A percentile compares a stretch with the other conserved stretches of the same genome.
Conservation (phyloP, 179 eudicot genomes). For the Patellifolia procumbens region DNA sequence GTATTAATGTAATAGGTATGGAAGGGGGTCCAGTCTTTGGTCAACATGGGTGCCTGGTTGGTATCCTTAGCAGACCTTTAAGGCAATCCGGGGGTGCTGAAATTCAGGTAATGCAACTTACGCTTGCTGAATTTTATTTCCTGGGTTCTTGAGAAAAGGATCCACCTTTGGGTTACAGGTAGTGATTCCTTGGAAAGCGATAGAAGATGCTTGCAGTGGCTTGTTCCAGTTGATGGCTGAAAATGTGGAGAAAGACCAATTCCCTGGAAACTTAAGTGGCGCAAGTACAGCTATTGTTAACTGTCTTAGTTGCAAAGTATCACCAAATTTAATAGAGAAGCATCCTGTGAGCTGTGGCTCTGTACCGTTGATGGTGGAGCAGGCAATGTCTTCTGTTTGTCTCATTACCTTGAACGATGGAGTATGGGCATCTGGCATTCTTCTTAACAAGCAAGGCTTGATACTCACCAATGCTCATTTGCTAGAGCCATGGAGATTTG, state of each 20-base stretch:
- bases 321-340: slow-evolving; percentile 26
- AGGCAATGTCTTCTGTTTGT: slow-evolving; percentile 72
- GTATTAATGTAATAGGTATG: slow-evolving; percentile 60
- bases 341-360: slow-evolving; percentile 20
- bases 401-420: slow-evolving; percentile 74
- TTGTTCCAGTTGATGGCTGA: slow-evolving; percentile 44
- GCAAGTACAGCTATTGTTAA: slow-evolving; percentile 28
- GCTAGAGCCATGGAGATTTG: slow-evolving; percentile 95
- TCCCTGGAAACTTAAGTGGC: slow-evolving; percentile 25
- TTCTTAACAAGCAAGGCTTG: slow-evolving; percentile 77
- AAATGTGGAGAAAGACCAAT: slow-evolving; percentile 27
- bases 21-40: slow-evolving; percentile 93
- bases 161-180: slow-evolving; percentile 52
- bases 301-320: slow-evolving; percentile 21
- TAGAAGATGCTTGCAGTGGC: slow-evolving; percentile 64
- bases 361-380: slow-evolving; percentile 50
- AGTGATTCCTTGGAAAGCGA: slow-evolving; percentile 90
- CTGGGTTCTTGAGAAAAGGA: slow-evolving; percentile 10
- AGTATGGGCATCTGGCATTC: slow-evolving; percentile 94
- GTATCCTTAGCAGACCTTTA: slow-evolving; percentile 74
- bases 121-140: slow-evolving; percentile 1
- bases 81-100: slow-evolving; percentile 89
- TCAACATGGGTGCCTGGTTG: slow-evolving; percentile 60
- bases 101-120: slow-evolving; percentile 63
- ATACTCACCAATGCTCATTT: slow-evolving; percentile 97